Base-by-base conservation (phyloP, 2,329 filamentous ascomycete genomes). In the Colletotrichum cuscutae region DNA sequence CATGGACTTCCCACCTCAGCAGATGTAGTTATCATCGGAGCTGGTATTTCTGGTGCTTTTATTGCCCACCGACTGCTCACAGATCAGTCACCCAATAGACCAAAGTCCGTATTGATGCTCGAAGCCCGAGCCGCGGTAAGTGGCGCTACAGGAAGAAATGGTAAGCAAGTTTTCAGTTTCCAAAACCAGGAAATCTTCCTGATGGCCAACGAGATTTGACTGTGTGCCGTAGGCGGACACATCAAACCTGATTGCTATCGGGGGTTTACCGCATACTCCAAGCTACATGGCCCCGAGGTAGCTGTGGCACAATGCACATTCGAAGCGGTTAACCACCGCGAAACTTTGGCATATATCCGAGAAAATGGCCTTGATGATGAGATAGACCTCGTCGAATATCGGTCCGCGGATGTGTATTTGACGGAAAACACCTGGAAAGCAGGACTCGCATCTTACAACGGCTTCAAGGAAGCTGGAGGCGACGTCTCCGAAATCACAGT, bases 1-100 rank as follows among this genome's bases (percentile, higher is more conserved):
- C 19, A 11, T 11, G 1, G 5, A 0, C 6, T 49, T 49, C 19
- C 42, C 0, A 0, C 8, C 19, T 49, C 42, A 2, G 1, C 4
- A 49, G 42, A 49, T 49, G 42, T 49, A 2, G 42, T 22, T 0
- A 49, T 49, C 0, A 49, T 49, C 8, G 42, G 42, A 1, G 1
- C 42, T 49, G 42, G 42, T 1, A 49, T 49, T 1, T 49, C 42
- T 1, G 42, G 42, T 0, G 42, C 42, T 1, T 22, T 49, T 1
- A 49, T 49, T 22, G 42, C 42, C 0, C 42, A 49, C 0, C 3
- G 42, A 9, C 4, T 49, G 7, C 42, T 49, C 4, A 22, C 42
- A 49, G 42, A n/a, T 22, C 4, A 49, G 42, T 49, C 42, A 0
- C 19, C 42, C 8, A 22, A 2, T 1, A 49, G 42, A 49, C 42